Percentiles rank a stretch among this genome's conserved stretches.
Evolutionary conservation across 495 filamentous ascomycete genomes (phyloP).

Genomic region (Penicillium argentinense): DNA sequence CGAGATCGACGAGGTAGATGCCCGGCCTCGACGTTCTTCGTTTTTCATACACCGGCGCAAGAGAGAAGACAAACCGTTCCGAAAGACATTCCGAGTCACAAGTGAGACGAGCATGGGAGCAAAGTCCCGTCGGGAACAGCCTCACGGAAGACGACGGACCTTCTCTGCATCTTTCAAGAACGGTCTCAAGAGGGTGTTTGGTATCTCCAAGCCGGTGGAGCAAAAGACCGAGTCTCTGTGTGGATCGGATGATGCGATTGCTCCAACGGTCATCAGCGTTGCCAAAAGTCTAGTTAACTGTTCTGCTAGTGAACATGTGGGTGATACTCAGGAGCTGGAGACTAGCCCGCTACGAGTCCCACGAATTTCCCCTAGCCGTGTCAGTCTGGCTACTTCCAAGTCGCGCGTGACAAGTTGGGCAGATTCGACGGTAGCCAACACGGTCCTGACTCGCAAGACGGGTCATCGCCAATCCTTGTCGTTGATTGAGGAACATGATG

Average conservation of each 20-base stretch:
- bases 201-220: constrained; percentile 42
- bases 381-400: constrained; percentile 51
- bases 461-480: constrained; percentile 59
- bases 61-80: constrained; percentile 53
- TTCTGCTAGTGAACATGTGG: not conserved
- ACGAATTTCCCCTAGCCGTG: constrained; percentile 39
- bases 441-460: constrained; percentile 34
- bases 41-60: constrained; percentile 44
- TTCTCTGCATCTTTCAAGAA: constrained; percentile 62
- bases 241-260: not conserved
- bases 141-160: constrained; percentile 56
- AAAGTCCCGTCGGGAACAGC: constrained; percentile 21
- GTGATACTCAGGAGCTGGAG: not conserved
- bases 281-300: not conserved
- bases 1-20: constrained; percentile 28
- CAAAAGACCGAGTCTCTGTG: constrained; percentile 5
- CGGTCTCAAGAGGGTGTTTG: constrained; percentile 60
- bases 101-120: constrained; percentile 39
- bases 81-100: constrained; percentile 58
- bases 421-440: constrained; percentile 58
- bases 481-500: constrained; percentile 64
- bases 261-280: not conserved
- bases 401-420: constrained; percentile 79
- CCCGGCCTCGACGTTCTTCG: constrained; percentile 46
- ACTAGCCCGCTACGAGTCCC: constrained; percentile 9